A percentile compares a stretch with the other conserved stretches of the same genome.
phyloP scores from a whole-genome alignment of 345 rosid species.

The Clarkia xantiana region DNA sequence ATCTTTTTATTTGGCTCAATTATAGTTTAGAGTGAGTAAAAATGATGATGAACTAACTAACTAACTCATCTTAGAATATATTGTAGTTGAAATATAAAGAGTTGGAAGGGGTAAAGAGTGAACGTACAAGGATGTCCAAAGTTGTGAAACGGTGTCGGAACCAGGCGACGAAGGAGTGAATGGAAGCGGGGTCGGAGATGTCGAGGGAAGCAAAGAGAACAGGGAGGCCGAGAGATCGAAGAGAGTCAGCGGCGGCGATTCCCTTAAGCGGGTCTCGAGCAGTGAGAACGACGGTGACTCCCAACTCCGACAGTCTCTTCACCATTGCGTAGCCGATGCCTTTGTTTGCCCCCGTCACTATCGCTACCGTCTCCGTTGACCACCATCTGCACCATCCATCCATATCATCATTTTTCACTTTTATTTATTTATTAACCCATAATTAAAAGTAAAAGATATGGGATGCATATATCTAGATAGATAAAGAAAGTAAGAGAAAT shows the following conservation, averaged over 20 bases:
- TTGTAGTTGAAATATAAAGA: neutral
- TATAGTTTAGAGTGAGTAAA: too few relatives aligned
- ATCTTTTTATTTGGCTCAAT: too few relatives aligned
- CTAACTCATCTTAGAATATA: too few relatives aligned
- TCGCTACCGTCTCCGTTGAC: conserved; percentile 46
- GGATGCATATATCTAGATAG: too few relatives aligned
- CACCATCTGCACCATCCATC: conserved; percentile 47
- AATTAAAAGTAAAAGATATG: too few relatives aligned
- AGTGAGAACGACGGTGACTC: conserved; percentile 57
- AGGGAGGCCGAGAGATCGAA: conserved; percentile 24
- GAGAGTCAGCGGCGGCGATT: conserved; percentile 29
- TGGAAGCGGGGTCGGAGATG: conserved; percentile 45
- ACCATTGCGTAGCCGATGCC: conserved; percentile 75
- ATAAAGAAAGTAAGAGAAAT: too few relatives aligned
- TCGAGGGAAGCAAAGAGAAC: conserved; percentile 44
- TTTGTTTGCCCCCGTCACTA: conserved; percentile 83
- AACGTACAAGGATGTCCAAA: conserved; percentile 63
- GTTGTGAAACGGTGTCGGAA: conserved; percentile 22
- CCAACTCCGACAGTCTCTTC: conserved; percentile 44
- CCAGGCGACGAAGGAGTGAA: conserved; percentile 42
- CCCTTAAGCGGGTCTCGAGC: conserved; percentile 60
- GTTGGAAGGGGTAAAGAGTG: neutral
- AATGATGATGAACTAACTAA: too few relatives aligned
- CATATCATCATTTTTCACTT: too few relatives aligned
- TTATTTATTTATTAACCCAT: too few relatives aligned